Evolutionary conservation across 2,329 filamentous ascomycete genomes (phyloP), one percentile per base, ranked within the genome.

Genomic region (Phoma sp.): DNA sequence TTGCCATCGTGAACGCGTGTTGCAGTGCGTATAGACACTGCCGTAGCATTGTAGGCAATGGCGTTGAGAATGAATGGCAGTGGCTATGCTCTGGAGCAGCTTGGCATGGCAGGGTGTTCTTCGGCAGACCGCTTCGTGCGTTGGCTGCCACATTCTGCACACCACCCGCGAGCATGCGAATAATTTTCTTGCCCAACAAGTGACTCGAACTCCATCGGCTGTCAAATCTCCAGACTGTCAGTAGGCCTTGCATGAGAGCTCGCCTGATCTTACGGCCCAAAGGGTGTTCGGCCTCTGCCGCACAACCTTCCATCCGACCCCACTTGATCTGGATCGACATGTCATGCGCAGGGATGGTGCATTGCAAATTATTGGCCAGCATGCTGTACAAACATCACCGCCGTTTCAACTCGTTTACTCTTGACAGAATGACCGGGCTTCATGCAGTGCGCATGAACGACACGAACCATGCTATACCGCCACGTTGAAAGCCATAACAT

Each of bases 351-450:
- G 45, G 55, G 58, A 52, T 50, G 40, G 35, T 47, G 44, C 27
- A 36, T 40, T 36, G 41, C 47, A 37, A 46, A 38, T 47, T 36
- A 65, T 61, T 65, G 57, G 62, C 55, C 42, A 43, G 18, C 23
- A 22, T 43, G 47, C 42, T 43, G 42, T 55, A 43, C 54, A 66
- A 65, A 64, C 62, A 65, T 57, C 55, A 51, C 57, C 49, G 51
- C 58, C 48, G 65, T 70, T 67, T 69, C 64, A 61, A 67, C 59
- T 54, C 55, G 52, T 64, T 64, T 60, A 52, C 57, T 55, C 48
- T 54, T 58, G 48, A 60, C 55, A 61, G 45, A 55, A 41, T 66
- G 59, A 62, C 55, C 61, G 47, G 25, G 22, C 52, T 33, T 52
- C 47, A 47, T 55, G 47, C 53, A 43, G 58, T 52, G 40, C 51